Conservation (phyloP, 768 basidiomycete genomes). For the Mycena pura region DNA sequence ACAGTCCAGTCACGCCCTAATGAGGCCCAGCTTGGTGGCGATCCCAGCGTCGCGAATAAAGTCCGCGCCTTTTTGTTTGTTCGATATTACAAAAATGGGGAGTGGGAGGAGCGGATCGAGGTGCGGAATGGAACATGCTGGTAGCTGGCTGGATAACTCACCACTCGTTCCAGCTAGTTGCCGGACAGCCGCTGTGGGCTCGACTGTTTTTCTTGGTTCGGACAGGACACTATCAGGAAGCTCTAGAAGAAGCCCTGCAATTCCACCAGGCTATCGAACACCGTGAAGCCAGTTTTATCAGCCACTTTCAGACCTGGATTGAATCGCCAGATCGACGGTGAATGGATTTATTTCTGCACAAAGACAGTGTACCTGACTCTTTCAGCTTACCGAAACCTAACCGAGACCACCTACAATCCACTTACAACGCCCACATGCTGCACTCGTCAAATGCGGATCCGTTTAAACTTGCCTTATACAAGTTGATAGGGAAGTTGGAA, state of each 20-base stretch:
- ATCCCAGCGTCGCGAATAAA: constrained; percentile 89
- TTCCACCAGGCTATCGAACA: constrained; percentile 76
- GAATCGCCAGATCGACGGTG: constrained; percentile 82
- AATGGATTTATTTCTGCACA: constrained; percentile 26
- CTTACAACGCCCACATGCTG: constrained; percentile 88
- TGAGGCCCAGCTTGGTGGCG: constrained; percentile 89
- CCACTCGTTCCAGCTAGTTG: constrained; percentile 72
- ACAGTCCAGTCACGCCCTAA: constrained; percentile 81
- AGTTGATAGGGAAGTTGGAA: constrained; percentile 93
- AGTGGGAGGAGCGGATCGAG: constrained; percentile 91
- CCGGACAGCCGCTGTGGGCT: constrained; percentile 92
- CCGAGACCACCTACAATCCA: constrained; percentile 79
- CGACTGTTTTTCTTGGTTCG: constrained; percentile 92
- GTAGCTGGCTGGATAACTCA: too few species aligned
- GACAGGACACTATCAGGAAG: constrained; percentile 82
- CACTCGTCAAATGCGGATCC: constrained; percentile 90
- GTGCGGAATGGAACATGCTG: constrained; percentile 57
- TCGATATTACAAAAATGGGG: constrained; percentile 76
- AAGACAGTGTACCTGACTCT: not conserved
- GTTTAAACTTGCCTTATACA: constrained; percentile 96
- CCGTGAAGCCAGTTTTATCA: constrained; percentile 83
- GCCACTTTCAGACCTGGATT: constrained; percentile 83
- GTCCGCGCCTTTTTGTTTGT: constrained; percentile 88
- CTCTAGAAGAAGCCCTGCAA: constrained; percentile 74
- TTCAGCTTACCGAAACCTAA: constrained; percentile 72